Evolutionary conservation across 495 filamentous ascomycete genomes (phyloP).

Genomic region (Lophium mytilinum): DNA sequence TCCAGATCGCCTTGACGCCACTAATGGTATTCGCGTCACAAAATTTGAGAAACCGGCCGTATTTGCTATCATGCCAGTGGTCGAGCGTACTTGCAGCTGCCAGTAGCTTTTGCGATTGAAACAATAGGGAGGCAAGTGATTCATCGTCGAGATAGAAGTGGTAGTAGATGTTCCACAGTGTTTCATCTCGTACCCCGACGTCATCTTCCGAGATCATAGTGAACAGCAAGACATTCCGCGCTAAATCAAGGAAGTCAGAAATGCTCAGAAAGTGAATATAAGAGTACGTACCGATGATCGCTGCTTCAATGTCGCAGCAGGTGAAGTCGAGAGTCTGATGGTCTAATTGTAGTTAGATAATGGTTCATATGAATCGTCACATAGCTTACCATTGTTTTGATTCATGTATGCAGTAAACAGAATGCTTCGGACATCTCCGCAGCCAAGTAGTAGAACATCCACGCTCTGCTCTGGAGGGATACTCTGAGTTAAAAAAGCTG

Average conservation of each 20-base stretch:
- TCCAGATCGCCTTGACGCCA: conserved; percentile 31
- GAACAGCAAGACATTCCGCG: conserved; percentile 46
- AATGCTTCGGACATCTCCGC: conserved; percentile 20
- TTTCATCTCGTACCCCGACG: not conserved
- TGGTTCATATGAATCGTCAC: not conserved
- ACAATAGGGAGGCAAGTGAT: conserved; percentile 30
- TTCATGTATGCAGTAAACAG: conserved; percentile 14
- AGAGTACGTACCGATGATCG: conserved; percentile 39
- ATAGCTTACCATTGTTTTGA: not conserved
- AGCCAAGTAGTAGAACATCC: conserved; percentile 43
- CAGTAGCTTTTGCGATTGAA: conserved; percentile 38
- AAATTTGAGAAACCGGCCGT: conserved; percentile 27
- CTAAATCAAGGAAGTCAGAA: conserved; percentile 22
- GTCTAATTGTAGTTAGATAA: conserved; percentile 9
- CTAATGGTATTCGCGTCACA: conserved; percentile 26
- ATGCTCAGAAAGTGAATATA: not conserved
- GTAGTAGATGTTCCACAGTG: conserved; percentile 50
- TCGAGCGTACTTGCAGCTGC: conserved; percentile 25
- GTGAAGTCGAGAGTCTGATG: conserved; percentile 30
- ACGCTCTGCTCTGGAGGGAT: conserved; percentile 41
- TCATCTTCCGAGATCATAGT: conserved; percentile 38
- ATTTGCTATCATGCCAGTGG: conserved; percentile 25
- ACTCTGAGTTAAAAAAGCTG: conserved; percentile 40
- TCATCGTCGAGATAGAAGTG: conserved; percentile 39
- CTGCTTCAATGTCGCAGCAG: conserved; percentile 43